phyloP scores from a whole-genome alignment of 225 moss, liverwort and hornwort genomes.

The Polytrichum formosum region DNA sequence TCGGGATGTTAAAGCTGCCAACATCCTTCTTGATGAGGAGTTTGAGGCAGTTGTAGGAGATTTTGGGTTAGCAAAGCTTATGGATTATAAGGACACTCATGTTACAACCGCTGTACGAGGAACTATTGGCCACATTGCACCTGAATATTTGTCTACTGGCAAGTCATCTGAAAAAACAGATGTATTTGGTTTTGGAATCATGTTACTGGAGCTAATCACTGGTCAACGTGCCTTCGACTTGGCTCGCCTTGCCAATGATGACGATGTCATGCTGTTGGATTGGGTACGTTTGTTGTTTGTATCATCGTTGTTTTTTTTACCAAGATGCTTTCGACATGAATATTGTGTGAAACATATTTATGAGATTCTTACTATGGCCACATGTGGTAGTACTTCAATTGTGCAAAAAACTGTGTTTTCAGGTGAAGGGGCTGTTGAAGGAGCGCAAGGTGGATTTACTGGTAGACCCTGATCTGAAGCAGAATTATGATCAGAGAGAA shows the following conservation, averaged over 20 bases:
- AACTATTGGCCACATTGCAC: slow-evolving; percentile 93
- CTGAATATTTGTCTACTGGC: slow-evolving; percentile 94
- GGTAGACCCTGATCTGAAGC: slow-evolving; percentile 82
- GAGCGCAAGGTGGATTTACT: slow-evolving; percentile 82
- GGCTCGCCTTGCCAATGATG: slow-evolving; percentile 90
- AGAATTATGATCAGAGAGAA: slow-evolving; percentile 70
- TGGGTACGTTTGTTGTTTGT: slow-evolving; percentile 52
- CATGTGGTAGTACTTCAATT: slow-evolving; percentile 4
- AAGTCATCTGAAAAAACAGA: slow-evolving; percentile 97
- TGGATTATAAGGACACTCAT: slow-evolving; percentile 96
- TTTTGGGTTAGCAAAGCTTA: slow-evolving; percentile 90
- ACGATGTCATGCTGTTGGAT: slow-evolving; percentile 95
- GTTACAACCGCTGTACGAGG: slow-evolving; percentile 96
- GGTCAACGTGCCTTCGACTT: slow-evolving; percentile 96
- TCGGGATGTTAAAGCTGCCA: slow-evolving; percentile 96
- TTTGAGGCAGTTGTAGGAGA: slow-evolving; percentile 97
- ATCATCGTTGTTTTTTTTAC: neutral
- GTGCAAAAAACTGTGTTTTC: slow-evolving; percentile 14
- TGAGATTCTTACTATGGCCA: no score
- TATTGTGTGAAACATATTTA: no score
- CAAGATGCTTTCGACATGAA: no score
- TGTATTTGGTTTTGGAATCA: slow-evolving; percentile 92
- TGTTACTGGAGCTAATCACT: slow-evolving; percentile 93
- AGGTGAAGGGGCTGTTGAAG: slow-evolving; percentile 83
- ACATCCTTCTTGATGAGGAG: slow-evolving; percentile 87